A percentile compares a stretch with the other conserved stretches of the same genome.
phyloP scores from a whole-genome alignment of 2,329 filamentous ascomycete species.

The Colletotrichum trifolii region DNA sequence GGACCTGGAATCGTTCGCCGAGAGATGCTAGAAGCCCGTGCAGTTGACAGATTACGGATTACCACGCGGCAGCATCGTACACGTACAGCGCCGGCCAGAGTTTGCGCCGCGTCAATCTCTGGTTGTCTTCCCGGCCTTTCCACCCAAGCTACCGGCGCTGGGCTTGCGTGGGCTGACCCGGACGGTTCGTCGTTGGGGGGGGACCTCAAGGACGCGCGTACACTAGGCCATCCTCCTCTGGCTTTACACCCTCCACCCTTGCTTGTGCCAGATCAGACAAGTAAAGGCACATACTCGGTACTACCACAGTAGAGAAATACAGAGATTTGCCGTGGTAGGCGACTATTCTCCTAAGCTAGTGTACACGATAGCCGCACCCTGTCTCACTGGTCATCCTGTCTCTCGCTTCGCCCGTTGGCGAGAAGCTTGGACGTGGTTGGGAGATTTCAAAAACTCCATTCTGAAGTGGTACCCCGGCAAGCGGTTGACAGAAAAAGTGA shows the following conservation, averaged over 20 bases:
- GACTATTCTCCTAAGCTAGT: slow-evolving; percentile 1
- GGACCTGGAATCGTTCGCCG: background rate
- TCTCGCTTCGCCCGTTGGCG: slow-evolving; percentile 13
- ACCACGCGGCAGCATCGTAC: too few species aligned
- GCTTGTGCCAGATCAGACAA: slow-evolving; percentile 38
- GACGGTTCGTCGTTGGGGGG: slow-evolving; percentile 14
- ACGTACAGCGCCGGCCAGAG: background rate
- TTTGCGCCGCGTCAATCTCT: slow-evolving; percentile 15
- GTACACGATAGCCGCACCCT: slow-evolving; percentile 9
- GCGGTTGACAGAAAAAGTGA: too few species aligned
- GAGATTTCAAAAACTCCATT: too few species aligned
- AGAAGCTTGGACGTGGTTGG: background rate
- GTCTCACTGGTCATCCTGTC: slow-evolving; percentile 9
- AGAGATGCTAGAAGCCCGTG: background rate
- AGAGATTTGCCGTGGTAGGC: slow-evolving; percentile 1
- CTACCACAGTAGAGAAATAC: background rate
- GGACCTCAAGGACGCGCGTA: slow-evolving; percentile 34
- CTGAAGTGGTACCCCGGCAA: too few species aligned
- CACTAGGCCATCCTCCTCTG: slow-evolving; percentile 9
- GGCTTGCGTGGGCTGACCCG: slow-evolving; percentile 34
- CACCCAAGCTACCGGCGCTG: slow-evolving; percentile 4
- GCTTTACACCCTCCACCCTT: slow-evolving; percentile 25
- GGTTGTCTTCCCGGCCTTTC: background rate
- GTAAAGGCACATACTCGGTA: too few species aligned
- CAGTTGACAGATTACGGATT: too few species aligned